Evolutionary conservation across 495 filamentous ascomycete genomes (phyloP), one percentile per base, ranked within the genome.

Genomic region (Penicillium turbatum): DNA sequence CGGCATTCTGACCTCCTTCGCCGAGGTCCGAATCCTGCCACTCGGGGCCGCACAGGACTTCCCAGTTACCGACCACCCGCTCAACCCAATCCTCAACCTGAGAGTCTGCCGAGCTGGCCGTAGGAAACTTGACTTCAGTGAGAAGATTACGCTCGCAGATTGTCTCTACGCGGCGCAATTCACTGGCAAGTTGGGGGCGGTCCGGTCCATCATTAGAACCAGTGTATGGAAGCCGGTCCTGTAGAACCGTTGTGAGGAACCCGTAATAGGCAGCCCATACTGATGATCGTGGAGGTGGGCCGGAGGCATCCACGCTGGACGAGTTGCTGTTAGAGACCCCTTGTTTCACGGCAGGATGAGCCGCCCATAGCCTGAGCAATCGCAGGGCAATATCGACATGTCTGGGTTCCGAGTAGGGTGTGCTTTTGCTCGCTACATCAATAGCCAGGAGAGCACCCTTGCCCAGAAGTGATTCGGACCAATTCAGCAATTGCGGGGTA

Each of bases 231-330:
- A 76, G 53, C 1, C 61, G 67, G 29, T 69, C 45, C 54, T 71
- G 71, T 15, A 80, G 26, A 71, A 87, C 52, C 51, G 70, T 69
- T 6, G 89, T 92, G 19, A 95, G 71, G 2, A 84, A 78, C 50
- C 78, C 72, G 63, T 95, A 96, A 62, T 96, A 95, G 44, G 84
- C 79, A 62, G 81, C 84, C 90, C 89, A 96, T 12, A 92, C 64
- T 6, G 61, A 48, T 1, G 58, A 56, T 29, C 65, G 67, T 1
- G 67, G 61, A 2, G 46, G 62, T 26, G 63, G 39, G 9, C 53
- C 61, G 0, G 62, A 53, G 7, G 51, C 37, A 37, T 61, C 65
- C 13, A 59, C 53, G 19, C 41, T 56, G 21, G 61, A 56, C 13
- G 49, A 54, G 6, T 52, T 53, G 57, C 62, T 72, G 69, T 82